Evolutionary conservation across 108 stramenopile genomes (phyloP), one percentile per base, ranked within the genome.

Genomic region (Cyclotella baltica): DNA sequence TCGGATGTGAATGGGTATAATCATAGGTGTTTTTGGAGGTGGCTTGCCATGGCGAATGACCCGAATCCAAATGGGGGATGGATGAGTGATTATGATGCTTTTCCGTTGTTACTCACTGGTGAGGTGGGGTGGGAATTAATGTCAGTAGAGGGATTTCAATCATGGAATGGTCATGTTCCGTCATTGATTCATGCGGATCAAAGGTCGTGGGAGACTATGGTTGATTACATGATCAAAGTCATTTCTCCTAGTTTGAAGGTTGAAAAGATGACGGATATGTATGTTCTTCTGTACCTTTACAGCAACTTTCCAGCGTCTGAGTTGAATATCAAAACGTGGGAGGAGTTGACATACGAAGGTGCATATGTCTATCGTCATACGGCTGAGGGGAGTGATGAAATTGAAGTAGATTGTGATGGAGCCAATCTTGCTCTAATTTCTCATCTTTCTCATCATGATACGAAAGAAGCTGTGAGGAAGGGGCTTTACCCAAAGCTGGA

Each of bases 1-100:
- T 31, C 36, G 10, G 62, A 73, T 51, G 31, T 73, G 4, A 52
- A 73, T 50, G 48, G 9, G 2, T 73, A 73, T 33, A 73, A 73
- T 48, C 72, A 56, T 23, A 20, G 72, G 18, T 73, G 72, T 52
- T 73, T 63, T 63, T 73, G 72, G 72, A 62, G 72, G 31, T 73
- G 72, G 72, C 62, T 73, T 50, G 72, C 72, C 43, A 73, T 73
- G 72, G 61, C 62, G 4, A 52, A 48, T 37, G 43, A 47, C 28
- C 10, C 23, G 1, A 31, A 58, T 43, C 5, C 22, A 8, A 57
- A 29, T 2, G 61, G 31, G 16, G 72, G 72, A 13, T 73, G 72
- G 72, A 73, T 73, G 59, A 36, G 20, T 31, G 72, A 73, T 52
- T 73, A 73, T 29, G 72, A 73, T 38, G 22, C 57, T 6, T 73